These are phyloP conservation scores for Trichosporon inkin DNA, from an alignment of 1,284 basidiomycete genomes.

Conservation along the genomic window DNA sequence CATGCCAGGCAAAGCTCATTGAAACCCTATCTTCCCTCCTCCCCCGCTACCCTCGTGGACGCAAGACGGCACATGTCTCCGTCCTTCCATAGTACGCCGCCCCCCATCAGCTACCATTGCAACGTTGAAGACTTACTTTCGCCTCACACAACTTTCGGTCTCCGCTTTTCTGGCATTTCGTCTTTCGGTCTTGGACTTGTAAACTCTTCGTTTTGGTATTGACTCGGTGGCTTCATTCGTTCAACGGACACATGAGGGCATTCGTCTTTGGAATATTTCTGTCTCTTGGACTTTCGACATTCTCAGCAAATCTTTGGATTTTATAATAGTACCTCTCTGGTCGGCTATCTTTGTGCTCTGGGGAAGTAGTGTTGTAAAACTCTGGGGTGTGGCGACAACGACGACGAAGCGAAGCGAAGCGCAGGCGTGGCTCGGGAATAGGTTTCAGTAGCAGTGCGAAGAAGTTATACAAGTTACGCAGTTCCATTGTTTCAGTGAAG, in stretches of 20 bases:
- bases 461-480: no score
- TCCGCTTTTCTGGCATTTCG: background rate
- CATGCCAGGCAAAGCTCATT: slow-evolving; percentile 4
- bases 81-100: background rate
- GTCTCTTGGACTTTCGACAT: background rate
- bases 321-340: background rate
- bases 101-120: background rate
- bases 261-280: background rate
- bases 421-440: no score
- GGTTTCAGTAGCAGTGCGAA: no score
- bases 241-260: slow-evolving; percentile 6
- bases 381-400: background rate
- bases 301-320: slow-evolving; percentile 7
- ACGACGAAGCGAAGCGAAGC: background rate
- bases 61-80: background rate
- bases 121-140: background rate
- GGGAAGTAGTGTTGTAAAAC: slow-evolving; percentile 8
- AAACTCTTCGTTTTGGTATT: slow-evolving; percentile 4
- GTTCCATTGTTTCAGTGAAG: no score
- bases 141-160: background rate
- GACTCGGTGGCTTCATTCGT: slow-evolving; percentile 4
- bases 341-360: background rate
- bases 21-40: background rate
- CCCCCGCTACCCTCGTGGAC: background rate
- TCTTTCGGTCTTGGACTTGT: slow-evolving; percentile 7